phyloP scores from a whole-genome alignment of 768 basidiomycete species.

The Asterophora parasitica region DNA sequence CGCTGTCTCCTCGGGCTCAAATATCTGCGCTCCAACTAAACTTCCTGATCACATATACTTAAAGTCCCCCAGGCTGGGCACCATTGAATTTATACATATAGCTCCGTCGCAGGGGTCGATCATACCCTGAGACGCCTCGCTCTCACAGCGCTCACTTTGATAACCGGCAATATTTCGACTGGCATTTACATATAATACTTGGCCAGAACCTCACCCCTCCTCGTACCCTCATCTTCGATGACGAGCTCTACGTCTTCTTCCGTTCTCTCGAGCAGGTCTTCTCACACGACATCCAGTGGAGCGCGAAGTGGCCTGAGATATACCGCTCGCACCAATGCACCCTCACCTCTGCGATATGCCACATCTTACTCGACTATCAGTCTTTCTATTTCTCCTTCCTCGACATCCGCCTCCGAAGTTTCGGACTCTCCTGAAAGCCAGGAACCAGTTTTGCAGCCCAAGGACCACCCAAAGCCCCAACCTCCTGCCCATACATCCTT shows the following conservation, averaged over 20 bases:
- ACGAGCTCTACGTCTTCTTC: background rate
- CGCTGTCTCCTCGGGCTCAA: background rate
- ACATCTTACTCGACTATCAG: constrained; percentile 10
- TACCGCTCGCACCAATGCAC: constrained; percentile 10
- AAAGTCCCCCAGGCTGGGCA: background rate
- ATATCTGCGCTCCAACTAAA: background rate
- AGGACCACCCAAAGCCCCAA: background rate
- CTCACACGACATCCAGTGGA: background rate
- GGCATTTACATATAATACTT: no score
- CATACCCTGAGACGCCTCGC: no score
- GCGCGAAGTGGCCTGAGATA: constrained; percentile 8
- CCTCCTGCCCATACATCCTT: background rate
- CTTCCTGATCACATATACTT: constrained; percentile 11
- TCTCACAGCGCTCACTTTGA: no score
- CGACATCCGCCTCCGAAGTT: background rate
- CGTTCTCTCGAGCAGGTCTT: background rate
- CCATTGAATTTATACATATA: no score
- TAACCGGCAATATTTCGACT: no score
- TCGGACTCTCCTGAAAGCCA: background rate
- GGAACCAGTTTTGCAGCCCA: background rate
- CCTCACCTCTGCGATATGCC: constrained; percentile 13
- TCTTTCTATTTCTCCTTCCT: background rate
- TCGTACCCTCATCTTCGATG: background rate
- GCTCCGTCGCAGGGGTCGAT: no score
- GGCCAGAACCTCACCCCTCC: background rate